Percentiles rank a stretch among this genome's conserved stretches.
Evolutionary conservation across 768 basidiomycete genomes (phyloP).

Genomic region (Gyrodon lividus): DNA sequence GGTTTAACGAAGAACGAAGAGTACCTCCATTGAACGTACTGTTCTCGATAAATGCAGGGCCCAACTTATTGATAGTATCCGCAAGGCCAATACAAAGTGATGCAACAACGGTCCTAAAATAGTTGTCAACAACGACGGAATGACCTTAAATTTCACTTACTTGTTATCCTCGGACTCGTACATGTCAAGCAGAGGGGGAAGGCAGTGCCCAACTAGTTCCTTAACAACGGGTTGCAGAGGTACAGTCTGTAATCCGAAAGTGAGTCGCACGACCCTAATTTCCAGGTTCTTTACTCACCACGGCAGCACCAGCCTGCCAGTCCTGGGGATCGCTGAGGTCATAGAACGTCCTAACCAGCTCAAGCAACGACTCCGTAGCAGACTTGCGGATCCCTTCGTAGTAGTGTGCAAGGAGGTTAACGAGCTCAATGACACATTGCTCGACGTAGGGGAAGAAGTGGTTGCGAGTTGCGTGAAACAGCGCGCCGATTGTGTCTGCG

Average conservation of each 20-base stretch:
- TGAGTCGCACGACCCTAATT: conserved; percentile 4
- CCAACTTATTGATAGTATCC: conserved; percentile 90
- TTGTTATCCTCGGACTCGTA: conserved; percentile 96
- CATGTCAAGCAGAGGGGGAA: conserved; percentile 80
- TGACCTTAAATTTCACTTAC: conserved; percentile 50
- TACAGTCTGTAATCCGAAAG: conserved; percentile 30
- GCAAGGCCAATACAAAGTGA: conserved; percentile 85
- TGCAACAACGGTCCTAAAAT: conserved; percentile 76
- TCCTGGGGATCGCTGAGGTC: conserved; percentile 79
- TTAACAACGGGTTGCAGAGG: conserved; percentile 69
- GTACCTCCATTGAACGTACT: conserved; percentile 46
- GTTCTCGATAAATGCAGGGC: conserved; percentile 79
- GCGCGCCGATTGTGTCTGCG: conserved; percentile 89
- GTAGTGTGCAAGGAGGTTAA: conserved; percentile 81
- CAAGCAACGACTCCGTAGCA: conserved; percentile 82
- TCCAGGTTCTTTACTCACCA: conserved; percentile 43
- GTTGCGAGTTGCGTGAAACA: conserved; percentile 77
- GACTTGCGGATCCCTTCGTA: conserved; percentile 98
- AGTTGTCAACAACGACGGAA: conserved; percentile 14
- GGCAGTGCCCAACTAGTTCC: conserved; percentile 72
- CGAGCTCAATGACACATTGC: conserved; percentile 72
- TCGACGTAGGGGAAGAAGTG: conserved; percentile 94
- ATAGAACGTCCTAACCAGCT: conserved; percentile 89
- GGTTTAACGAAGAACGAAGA: conserved; percentile 4
- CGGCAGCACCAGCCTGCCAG: conserved; percentile 73